Base-by-base conservation (phyloP, 768 basidiomycete species). In the Collybiopsis luxurians region DNA sequence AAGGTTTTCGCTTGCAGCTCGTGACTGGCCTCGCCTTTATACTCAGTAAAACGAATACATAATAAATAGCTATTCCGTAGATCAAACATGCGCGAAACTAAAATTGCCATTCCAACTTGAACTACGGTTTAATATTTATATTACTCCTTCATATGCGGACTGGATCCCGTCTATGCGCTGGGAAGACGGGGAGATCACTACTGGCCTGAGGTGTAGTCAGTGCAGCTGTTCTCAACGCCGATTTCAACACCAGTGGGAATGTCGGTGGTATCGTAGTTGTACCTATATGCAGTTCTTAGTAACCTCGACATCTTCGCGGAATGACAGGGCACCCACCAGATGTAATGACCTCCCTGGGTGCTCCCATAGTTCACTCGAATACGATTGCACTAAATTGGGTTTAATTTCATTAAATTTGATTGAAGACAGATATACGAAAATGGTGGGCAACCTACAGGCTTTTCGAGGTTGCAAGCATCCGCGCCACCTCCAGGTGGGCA, bases 241-340 rank as follows among this genome's bases (percentile, higher is more conserved):
- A 53, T 43, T 19, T 39, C 40, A 24, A 53, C 52, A 13, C 52
- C 52, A 43, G 17, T 43, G 27, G 52, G 52, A 19, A 53, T 53
- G 39, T 53, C 40, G 26, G 21, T 53, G 52, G 42, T 53, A 42
- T 53, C 52, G 38, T 39, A 53, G 27, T 53, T 39, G 52, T 53
- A 53, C 52, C 52, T 53, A 1, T 28, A 21, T 9, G 13, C 21
- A 23, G 30, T 28, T 9, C 23, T 21, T 19, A 7, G 17, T 53
- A 2, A 5, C 17, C 19, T 12, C n/a, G 28, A 19, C 46, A 15
- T 7, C 27, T 19, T 36, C n/a, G 26, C 24, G 6, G 12, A 24
- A 27, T 12, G 17, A n/a, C 4, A n/a, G 13, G 39, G n/a, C 17
- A 42, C 38, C 19, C 23, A 53, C 52, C 52, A 53, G 52, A 53